phyloP scores from a whole-genome alignment of 345 rosid genomes.

The Mercurialis annua region DNA sequence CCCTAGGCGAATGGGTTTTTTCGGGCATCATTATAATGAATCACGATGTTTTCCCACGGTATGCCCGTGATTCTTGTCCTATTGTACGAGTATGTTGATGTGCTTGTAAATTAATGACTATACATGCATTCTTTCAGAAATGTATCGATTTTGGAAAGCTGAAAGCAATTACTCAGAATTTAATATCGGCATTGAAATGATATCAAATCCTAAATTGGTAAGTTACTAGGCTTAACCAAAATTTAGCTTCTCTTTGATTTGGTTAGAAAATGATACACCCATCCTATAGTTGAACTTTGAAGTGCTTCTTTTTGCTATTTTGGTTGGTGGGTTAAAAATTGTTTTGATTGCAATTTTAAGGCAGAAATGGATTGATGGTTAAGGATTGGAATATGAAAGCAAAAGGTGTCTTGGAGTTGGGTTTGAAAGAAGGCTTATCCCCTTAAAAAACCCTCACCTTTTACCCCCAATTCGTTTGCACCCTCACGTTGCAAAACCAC shows the following conservation, averaged over 20 bases:
- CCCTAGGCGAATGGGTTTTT: neutral
- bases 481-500: too few relatives aligned
- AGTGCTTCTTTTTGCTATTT: neutral
- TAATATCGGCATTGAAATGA: too few relatives aligned
- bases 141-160: too few relatives aligned
- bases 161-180: too few relatives aligned
- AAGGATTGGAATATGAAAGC: neutral
- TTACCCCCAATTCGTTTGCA: too few relatives aligned
- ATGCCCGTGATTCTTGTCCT: neutral
- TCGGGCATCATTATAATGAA: neutral
- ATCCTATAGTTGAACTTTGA: neutral
- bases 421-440: too few relatives aligned
- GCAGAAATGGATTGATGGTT: neutral
- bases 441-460: too few relatives aligned
- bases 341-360: too few relatives aligned
- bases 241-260: too few relatives aligned
- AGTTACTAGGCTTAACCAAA: too few relatives aligned
- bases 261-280: too few relatives aligned
- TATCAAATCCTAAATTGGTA: too few relatives aligned
- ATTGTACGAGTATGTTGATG: neutral
- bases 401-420: neutral
- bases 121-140: neutral
- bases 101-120: slow-evolving; percentile 10
- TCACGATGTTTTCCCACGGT: neutral
- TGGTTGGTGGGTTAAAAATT: neutral